phyloP scores from a whole-genome alignment of 177 flowering plant species.

The Vitis hybrid region DNA sequence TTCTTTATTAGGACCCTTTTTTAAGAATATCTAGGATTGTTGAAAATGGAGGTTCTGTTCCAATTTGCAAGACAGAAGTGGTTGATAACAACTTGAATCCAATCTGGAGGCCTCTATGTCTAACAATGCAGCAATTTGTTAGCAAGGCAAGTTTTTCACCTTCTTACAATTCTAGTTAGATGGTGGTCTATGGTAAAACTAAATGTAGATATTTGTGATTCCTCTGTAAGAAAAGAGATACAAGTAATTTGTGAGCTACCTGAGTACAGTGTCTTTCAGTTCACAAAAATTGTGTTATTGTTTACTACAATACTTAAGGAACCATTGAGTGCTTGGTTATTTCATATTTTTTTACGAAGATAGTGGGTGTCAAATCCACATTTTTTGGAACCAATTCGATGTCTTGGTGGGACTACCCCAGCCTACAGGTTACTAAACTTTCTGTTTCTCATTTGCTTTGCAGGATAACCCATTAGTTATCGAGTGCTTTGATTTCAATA shows the following conservation, averaged over 20 bases:
- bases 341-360: too few species aligned
- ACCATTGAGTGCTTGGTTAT: too few species aligned
- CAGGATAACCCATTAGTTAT: conserved; percentile 79
- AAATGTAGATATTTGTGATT: too few species aligned
- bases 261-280: neutral
- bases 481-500: conserved; percentile 82
- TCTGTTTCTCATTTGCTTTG: conserved; percentile 14
- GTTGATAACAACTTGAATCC: conserved; percentile 67
- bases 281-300: too few species aligned
- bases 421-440: too few species aligned
- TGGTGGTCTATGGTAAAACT: too few species aligned
- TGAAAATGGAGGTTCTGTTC: conserved; percentile 60
- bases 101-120: conserved; percentile 55
- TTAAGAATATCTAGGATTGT: conserved; percentile 60
- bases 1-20: too few species aligned
- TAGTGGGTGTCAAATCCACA: too few species aligned
- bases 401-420: too few species aligned
- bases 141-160: conserved; percentile 50
- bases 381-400: too few species aligned
- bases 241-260: neutral
- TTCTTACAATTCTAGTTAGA: neutral
- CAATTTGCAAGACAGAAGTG: conserved; percentile 83
- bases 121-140: conserved; percentile 66
- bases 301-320: too few species aligned
- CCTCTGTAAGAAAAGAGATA: too few species aligned